These are phyloP conservation scores for Epichloe coenophiala DNA, from an alignment of 2,329 filamentous ascomycete genomes.

Conservation along the genomic window DNA sequence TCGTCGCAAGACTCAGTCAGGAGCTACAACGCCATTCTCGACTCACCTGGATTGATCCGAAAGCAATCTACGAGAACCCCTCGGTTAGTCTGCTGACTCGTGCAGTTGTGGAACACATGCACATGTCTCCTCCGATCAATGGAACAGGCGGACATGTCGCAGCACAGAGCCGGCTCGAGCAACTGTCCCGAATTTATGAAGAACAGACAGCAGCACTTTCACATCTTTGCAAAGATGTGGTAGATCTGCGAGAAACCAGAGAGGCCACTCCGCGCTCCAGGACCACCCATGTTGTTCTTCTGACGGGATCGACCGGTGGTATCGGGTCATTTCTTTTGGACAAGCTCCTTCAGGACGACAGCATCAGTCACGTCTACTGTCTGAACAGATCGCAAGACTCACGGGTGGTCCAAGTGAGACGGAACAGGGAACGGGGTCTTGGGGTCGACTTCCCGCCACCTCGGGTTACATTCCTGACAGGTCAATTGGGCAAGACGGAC, in stretches of 20 bases:
- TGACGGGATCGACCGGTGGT: slow-evolving; percentile 6
- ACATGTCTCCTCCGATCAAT: neutral
- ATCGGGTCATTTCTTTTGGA: slow-evolving; percentile 6
- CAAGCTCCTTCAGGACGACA: neutral
- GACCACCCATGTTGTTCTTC: neutral
- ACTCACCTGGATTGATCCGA: neutral
- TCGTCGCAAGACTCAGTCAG: neutral
- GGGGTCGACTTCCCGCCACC: neutral
- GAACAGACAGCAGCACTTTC: neutral
- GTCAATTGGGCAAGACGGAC: neutral
- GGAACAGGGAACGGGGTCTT: neutral
- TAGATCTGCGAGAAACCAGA: neutral
- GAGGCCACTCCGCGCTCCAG: neutral
- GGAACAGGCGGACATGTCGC: neutral
- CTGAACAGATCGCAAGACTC: slow-evolving; percentile 4
- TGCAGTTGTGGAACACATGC: neutral
- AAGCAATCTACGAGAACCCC: neutral
- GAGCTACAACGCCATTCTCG: neutral
- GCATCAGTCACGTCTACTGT: neutral
- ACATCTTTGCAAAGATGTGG: neutral
- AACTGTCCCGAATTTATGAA: neutral
- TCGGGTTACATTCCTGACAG: slow-evolving; percentile 2
- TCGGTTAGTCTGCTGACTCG: neutral
- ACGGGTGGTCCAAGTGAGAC: neutral
- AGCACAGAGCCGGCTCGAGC: neutral